Percentiles rank a stretch among this genome's conserved stretches.
Evolutionary conservation across 176 grass and related monocot species (phyloP).

Genomic region (Bolboschoenus planiculmis): DNA sequence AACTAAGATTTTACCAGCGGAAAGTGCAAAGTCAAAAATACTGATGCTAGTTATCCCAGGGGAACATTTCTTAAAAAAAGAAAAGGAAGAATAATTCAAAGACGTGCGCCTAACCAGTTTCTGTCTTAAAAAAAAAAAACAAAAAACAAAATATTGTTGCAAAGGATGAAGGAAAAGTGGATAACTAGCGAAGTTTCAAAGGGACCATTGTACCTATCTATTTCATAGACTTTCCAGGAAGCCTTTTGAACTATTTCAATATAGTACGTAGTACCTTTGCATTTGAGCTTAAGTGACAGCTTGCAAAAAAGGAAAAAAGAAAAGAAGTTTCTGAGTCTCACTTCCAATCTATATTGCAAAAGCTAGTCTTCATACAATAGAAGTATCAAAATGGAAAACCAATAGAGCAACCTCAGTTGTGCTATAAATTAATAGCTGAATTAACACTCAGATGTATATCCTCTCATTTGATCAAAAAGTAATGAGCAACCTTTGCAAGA

Average conservation of each 20-base stretch:
- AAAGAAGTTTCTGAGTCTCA: neutral
- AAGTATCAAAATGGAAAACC: neutral
- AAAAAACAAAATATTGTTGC: neutral
- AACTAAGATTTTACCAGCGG: neutral
- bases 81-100: slow-evolving; percentile 14
- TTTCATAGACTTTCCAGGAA: neutral
- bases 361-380: neutral
- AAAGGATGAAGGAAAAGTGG: neutral
- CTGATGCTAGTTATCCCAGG: neutral
- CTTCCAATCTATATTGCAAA: neutral
- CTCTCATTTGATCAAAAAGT: neutral
- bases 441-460: neutral
- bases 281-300: neutral
- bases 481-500: neutral
- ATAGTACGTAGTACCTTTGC: neutral
- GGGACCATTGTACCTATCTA: neutral
- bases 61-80: neutral
- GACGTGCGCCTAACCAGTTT: neutral
- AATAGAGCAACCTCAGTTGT: neutral
- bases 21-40: neutral
- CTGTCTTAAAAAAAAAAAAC: neutral
- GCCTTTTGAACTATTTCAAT: neutral
- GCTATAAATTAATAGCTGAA: neutral
- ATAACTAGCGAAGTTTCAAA: neutral
- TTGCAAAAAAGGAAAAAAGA: neutral